Conservation (phyloP, 73 alveolate genomes). For the Paramecium primaurelia region DNA sequence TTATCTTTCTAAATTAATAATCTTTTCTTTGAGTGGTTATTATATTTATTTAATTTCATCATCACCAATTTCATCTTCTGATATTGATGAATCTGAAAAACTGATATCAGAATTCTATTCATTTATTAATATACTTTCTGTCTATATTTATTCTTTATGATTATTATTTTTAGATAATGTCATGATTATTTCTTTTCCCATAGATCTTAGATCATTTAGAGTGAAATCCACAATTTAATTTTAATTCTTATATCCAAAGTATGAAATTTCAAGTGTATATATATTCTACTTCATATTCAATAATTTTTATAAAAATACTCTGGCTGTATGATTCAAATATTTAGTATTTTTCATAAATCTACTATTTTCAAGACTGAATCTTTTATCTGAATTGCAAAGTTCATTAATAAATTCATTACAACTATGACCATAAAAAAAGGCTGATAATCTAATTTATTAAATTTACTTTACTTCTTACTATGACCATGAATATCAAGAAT, state of each 20-base stretch:
- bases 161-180: not conserved
- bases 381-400: not conserved
- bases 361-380: not conserved
- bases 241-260: not conserved
- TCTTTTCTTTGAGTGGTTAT: not conserved
- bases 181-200: not conserved
- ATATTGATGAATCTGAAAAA: not conserved
- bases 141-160: not conserved
- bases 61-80: not conserved
- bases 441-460: slow-evolving; percentile 46
- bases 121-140: not conserved
- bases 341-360: not conserved
- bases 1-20: not conserved
- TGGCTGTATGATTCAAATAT: not conserved
- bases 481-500: slow-evolving; percentile 81
- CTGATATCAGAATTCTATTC: not conserved
- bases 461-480: slow-evolving; percentile 45
- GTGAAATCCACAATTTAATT: not conserved
- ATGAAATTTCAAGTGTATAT: slow-evolving; percentile 22
- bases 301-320: not conserved
- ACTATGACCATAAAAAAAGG: slow-evolving; percentile 72
- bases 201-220: not conserved
- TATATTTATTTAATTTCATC: not conserved
- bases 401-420: not conserved
- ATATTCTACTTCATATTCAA: not conserved